phyloP scores from a whole-genome alignment of 495 filamentous ascomycete species.

The Rhypophila decipiens region DNA sequence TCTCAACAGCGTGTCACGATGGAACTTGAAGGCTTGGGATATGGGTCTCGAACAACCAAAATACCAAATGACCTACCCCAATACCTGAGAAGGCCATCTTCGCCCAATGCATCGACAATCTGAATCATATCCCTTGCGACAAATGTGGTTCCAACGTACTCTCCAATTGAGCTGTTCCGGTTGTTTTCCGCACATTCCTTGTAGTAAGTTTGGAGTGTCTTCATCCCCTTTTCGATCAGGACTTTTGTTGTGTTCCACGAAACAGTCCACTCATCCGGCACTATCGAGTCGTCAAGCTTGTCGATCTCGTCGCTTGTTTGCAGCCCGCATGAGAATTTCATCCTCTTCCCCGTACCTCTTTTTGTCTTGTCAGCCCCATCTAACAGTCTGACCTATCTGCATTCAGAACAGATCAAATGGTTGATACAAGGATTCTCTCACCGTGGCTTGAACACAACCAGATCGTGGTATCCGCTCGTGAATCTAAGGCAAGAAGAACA shows the following conservation, averaged over 20 bases:
- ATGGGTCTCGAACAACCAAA: background rate
- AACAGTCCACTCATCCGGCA: too few species aligned
- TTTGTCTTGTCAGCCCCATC: too few species aligned
- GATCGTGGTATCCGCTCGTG: constrained; percentile 32
- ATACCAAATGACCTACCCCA: constrained; percentile 29
- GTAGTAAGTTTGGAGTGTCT: constrained; percentile 5
- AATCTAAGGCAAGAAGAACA: constrained; percentile 13
- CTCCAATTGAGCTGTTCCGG: constrained; percentile 12
- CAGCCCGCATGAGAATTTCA: background rate
- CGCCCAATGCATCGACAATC: constrained; percentile 34
- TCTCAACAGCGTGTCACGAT: background rate
- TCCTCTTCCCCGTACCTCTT: constrained; percentile 18
- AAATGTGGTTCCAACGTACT: constrained; percentile 31
- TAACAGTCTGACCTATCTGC: too few species aligned
- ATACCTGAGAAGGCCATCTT: constrained; percentile 41
- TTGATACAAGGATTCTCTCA: too few species aligned
- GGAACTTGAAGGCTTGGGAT: too few species aligned
- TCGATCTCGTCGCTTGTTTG: constrained; percentile 7
- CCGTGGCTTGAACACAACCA: constrained; percentile 37
- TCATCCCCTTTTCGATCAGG: constrained; percentile 22
- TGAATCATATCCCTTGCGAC: constrained; percentile 38
- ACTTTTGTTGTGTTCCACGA: constrained; percentile 8
- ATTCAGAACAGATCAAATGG: too few species aligned
- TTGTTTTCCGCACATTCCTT: constrained; percentile 9
- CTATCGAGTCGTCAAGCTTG: constrained; percentile 1